Evolutionary conservation across 2,329 filamentous ascomycete species (phyloP).

Genomic region (Corinectria fuckeliana): DNA sequence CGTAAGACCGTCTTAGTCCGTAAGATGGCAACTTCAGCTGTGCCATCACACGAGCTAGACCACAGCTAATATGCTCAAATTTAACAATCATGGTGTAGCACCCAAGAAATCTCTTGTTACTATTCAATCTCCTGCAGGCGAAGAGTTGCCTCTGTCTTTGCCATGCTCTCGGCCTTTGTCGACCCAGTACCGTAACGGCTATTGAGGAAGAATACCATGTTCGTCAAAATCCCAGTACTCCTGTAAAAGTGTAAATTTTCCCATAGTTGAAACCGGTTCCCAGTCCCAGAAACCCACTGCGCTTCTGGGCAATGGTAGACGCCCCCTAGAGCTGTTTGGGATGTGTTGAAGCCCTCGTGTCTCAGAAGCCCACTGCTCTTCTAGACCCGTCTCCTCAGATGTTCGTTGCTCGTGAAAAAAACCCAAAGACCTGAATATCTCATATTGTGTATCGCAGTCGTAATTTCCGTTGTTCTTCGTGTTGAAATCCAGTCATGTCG

Average conservation of each 20-base stretch:
- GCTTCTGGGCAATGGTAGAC: conserved; percentile 24
- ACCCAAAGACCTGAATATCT: conserved; percentile 5
- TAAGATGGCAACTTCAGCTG: too few relatives aligned
- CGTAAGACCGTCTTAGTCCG: too few relatives aligned
- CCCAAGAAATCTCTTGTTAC: background rate
- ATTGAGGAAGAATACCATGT: conserved; percentile 4
- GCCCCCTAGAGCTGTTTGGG: background rate
- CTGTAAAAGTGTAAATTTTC: conserved; percentile 1
- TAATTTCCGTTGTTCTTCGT: background rate
- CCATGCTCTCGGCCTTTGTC: background rate
- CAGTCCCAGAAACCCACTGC: conserved; percentile 36
- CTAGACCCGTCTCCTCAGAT: conserved; percentile 7
- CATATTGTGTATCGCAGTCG: background rate
- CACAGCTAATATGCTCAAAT: too few relatives aligned
- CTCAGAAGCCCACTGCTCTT: conserved; percentile 26
- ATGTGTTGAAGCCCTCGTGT: conserved; percentile 28
- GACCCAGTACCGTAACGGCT: background rate
- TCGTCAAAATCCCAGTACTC: background rate
- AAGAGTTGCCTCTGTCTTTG: background rate
- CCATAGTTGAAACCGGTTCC: conserved; percentile 16
- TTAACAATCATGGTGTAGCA: background rate
- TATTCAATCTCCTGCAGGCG: background rate
- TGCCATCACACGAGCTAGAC: too few relatives aligned
- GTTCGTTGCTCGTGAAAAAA: conserved; percentile 18
- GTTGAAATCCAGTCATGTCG: background rate